Conservation (phyloP, 306 rosid species). For the Pterocarpus santalinus region DNA sequence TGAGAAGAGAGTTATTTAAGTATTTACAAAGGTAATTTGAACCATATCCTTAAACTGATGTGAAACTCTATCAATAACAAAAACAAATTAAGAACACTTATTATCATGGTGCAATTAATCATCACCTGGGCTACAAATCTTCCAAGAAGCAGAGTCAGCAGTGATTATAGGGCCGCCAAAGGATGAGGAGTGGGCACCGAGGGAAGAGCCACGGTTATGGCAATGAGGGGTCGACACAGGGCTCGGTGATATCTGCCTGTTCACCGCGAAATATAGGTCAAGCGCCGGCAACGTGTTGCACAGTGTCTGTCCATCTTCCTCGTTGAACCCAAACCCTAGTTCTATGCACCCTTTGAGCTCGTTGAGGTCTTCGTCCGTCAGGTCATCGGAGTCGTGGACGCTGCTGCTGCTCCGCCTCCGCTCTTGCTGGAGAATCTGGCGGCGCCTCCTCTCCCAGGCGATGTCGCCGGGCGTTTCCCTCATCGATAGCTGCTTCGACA, state of each 20-base stretch:
- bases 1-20: no score
- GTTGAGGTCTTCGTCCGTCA: slow-evolving; percentile 74
- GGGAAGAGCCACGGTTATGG: slow-evolving; percentile 52
- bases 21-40: no score
- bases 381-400: slow-evolving; percentile 39
- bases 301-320: slow-evolving; percentile 79
- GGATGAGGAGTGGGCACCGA: slow-evolving; percentile 57
- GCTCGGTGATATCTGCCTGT: slow-evolving; percentile 66
- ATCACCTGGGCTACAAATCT: slow-evolving; percentile 82
- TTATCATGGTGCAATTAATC: no score
- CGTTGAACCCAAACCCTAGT: slow-evolving; percentile 92
- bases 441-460: slow-evolving; percentile 86
- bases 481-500: slow-evolving; percentile 68
- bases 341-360: slow-evolving; percentile 91
- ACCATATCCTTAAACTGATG: no score
- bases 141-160: slow-evolving; percentile 75
- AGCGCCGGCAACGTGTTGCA: slow-evolving; percentile 91
- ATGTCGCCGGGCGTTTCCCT: slow-evolving; percentile 63
- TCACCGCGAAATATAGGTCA: slow-evolving; percentile 90
- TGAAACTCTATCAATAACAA: no score
- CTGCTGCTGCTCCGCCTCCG: slow-evolving; percentile 47
- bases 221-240: slow-evolving; percentile 72
- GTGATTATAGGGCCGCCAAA: slow-evolving; percentile 54
- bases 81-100: no score
- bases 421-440: slow-evolving; percentile 60